Evolutionary conservation across 768 basidiomycete species (phyloP), one percentile per base, ranked within the genome.

Genomic region (Rubroboletus pulcherrimus): DNA sequence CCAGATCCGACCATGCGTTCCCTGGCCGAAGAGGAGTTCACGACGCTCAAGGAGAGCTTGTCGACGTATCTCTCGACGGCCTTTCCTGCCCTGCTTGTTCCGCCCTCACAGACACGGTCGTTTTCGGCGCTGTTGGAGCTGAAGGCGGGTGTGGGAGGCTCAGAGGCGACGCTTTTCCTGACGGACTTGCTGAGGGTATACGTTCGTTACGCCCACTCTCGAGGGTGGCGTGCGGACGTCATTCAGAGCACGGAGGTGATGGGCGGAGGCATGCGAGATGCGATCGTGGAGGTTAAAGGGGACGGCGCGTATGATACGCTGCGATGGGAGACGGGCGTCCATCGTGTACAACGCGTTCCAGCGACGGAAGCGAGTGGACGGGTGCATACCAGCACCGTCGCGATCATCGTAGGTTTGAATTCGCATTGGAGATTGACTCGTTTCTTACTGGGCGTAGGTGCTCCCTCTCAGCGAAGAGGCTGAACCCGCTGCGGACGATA

Each of bases 261-360:
- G 31, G 72, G 73, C 6, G 85, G 85, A n/a, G 89, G 91, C 1
- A 73, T 85, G 45, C 88, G 85, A 61, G 90, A 93, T 54, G 91
- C 87, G 6, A 81, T 89, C 19, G 70, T 93, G 9, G 92, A 95
- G 65, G 74, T 95, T 12, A 85, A 86, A 56, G 91, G 92, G 0
- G 73, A 80, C 2, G 87, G 89, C 0, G 85, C 84, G 10, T 98
- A 90, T 62, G 94, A 94, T 55, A 71, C 76, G 1, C 69, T 98
- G 51, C 75, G 86, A 37, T 94, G 88, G 85, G 97, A 99, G 71
- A 93, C 89, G 56, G 97, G 97, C 3, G 93, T 99, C 0, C 97
- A 98, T 73, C 80, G 97, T 3, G 93, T 99, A 0, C 96, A 98
- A 73, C 73, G 97, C 40, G 91, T 98, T 1, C 97, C 97, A 1